Conservation (phyloP, 1,139 yeast genomes). For the Debaryomyces fabryi region DNA sequence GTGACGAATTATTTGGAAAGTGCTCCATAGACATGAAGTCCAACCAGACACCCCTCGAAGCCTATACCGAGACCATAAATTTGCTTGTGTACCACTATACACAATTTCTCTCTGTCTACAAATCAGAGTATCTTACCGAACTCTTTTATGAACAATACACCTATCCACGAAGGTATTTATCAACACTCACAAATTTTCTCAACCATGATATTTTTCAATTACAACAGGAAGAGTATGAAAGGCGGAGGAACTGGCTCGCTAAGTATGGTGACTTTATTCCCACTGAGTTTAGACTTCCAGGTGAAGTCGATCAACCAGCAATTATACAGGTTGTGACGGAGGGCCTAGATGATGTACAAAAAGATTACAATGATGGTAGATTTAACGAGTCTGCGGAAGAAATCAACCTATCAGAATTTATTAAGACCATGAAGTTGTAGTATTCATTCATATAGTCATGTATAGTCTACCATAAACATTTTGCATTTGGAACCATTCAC, state of each 20-base stretch:
- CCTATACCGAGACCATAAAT: slow-evolving; percentile 29
- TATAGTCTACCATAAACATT: background rate
- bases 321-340: slow-evolving; percentile 48
- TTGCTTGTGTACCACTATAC: slow-evolving; percentile 41
- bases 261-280: slow-evolving; percentile 49
- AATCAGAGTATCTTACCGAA: slow-evolving; percentile 42
- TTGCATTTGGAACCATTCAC: slow-evolving; percentile 1
- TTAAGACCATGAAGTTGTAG: slow-evolving; percentile 5
- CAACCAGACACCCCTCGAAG: slow-evolving; percentile 22
- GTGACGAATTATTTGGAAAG: slow-evolving; percentile 18
- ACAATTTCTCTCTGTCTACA: slow-evolving; percentile 37
- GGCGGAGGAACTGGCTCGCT: slow-evolving; percentile 41
- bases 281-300: slow-evolving; percentile 43
- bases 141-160: slow-evolving; percentile 44
- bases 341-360: slow-evolving; percentile 40
- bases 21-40: slow-evolving; percentile 19
- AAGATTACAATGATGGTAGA: slow-evolving; percentile 19
- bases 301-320: slow-evolving; percentile 40
- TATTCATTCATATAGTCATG: background rate
- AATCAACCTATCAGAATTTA: slow-evolving; percentile 23
- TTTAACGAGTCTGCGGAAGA: slow-evolving; percentile 21
- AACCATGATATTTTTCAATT: slow-evolving; percentile 36
- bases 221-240: slow-evolving; percentile 38
- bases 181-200: slow-evolving; percentile 34
- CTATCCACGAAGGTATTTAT: slow-evolving; percentile 42